These are phyloP conservation scores for Agaricus sinodeliciosus DNA, from an alignment of 768 basidiomycete genomes.

Conservation along the genomic window DNA sequence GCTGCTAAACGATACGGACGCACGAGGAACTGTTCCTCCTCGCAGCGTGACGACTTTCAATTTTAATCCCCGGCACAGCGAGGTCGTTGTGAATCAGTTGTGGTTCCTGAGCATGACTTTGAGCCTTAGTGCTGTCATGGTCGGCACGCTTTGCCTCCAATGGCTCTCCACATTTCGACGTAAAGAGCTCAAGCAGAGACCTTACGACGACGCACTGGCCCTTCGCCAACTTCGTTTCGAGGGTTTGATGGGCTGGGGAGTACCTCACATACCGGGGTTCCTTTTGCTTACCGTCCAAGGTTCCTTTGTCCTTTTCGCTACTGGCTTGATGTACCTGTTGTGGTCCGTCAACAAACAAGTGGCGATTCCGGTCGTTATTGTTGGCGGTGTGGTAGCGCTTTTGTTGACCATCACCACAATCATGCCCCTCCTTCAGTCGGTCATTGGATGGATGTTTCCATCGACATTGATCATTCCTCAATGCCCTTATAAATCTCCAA, in stretches of 20 bases:
- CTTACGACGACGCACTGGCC: conserved; percentile 1
- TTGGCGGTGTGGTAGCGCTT: background rate
- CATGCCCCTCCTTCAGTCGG: conserved; percentile 3
- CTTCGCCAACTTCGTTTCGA: conserved; percentile 9
- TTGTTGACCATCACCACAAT: background rate
- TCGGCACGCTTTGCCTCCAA: conserved; percentile 5
- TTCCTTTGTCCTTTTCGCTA: conserved; percentile 3
- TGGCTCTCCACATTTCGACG: conserved; percentile 3
- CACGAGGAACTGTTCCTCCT: background rate
- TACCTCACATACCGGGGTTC: background rate
- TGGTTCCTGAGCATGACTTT: conserved; percentile 8
- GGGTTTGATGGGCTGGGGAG: conserved; percentile 1
- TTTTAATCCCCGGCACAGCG: background rate
- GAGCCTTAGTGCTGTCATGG: background rate
- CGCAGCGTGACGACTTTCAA: background rate
- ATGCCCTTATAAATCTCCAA: conserved; percentile 8
- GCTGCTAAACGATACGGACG: background rate
- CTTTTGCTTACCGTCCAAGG: conserved; percentile 4
- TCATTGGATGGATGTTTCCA: background rate
- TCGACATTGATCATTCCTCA: background rate
- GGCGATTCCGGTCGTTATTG: conserved; percentile 5
- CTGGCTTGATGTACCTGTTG: conserved; percentile 3
- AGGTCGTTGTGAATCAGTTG: conserved; percentile 1
- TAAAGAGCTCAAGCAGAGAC: background rate
- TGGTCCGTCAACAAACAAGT: conserved; percentile 1